A percentile compares a stretch with the other conserved stretches of the same genome.
These are phyloP conservation scores for Porodaedalea pini DNA, from an alignment of 1,284 basidiomycete genomes.

Conservation along the genomic window DNA sequence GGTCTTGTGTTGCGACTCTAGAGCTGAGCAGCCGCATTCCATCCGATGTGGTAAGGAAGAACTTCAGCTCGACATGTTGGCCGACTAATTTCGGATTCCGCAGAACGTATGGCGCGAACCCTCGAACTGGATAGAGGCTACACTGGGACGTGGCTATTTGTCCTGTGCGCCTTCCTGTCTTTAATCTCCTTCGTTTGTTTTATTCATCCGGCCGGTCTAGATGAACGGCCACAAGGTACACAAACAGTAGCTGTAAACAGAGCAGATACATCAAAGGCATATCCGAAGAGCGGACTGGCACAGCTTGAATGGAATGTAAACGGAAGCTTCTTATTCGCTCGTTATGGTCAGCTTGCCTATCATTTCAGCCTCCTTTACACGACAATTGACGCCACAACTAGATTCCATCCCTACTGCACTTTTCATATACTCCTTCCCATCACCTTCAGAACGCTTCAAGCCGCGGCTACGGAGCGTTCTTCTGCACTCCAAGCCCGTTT, in stretches of 20 bases:
- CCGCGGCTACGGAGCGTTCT: conserved; percentile 65
- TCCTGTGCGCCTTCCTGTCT: conserved; percentile 53
- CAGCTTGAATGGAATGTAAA: conserved; percentile 78
- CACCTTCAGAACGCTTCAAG: conserved; percentile 45
- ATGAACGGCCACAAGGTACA: conserved; percentile 60
- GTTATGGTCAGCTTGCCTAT: conserved; percentile 45
- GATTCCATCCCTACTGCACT: conserved; percentile 58
- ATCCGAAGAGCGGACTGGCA: conserved; percentile 58
- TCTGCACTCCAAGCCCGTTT: conserved; percentile 55
- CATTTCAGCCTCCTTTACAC: not conserved
- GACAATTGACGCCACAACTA: conserved; percentile 27
- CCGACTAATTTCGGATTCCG: not conserved
- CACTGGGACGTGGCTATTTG: conserved; percentile 75
- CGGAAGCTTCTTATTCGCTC: conserved; percentile 66
- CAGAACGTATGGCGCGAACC: conserved; percentile 83
- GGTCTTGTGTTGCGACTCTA: conserved; percentile 67
- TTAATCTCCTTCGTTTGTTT: not conserved
- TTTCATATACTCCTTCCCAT: conserved; percentile 61
- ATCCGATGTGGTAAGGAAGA: conserved; percentile 33
- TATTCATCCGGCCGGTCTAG: conserved; percentile 33
- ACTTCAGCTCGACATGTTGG: not conserved
- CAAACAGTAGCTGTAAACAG: conserved; percentile 48
- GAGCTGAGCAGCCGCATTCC: conserved; percentile 57
- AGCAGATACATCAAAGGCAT: conserved; percentile 53
- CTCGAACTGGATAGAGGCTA: conserved; percentile 72